Base-by-base conservation (phyloP, 306 rosid species). In the Pterocarpus santalinus region DNA sequence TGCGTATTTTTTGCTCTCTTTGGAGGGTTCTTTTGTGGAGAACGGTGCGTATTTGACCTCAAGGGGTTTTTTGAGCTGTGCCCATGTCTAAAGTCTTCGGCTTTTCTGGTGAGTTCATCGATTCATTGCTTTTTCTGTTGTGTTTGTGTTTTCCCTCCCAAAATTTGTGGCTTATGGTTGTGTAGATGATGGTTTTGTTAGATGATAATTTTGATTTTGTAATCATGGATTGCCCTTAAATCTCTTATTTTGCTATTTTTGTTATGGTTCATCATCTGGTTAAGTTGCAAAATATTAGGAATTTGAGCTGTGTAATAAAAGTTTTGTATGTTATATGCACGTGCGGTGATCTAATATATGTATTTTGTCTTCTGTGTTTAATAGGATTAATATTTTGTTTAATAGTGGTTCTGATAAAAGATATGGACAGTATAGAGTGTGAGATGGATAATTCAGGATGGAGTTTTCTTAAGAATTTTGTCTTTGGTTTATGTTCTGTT, bases 51-150 rank as follows among this genome's bases (percentile, higher is more conserved):
- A 80, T 84, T 89, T 86, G 60, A 47, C 83, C 89, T 73, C 90
- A 76, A 70, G 77, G 70, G 93, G 84, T 71, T 87, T 84, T 80
- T 86, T 81, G 78, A 88, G 84, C 87, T 77, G 63, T 57, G 62
- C 82, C 83, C 89, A 96, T 96, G 99, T 96, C 98, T 33, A 83
- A 92, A 85, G 86, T 96, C 88, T 82, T 92, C 41, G 89, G 89
- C 66, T 96, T 88, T 83, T 68, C 92, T 39, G 99, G 98, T 96
- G 28, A 80, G 92, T 69, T 62, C 4, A 17, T 43, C 43, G 10
- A 62, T 84, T 76, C 17, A 10, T 53, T 5, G 51, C 28, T 56
- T 62, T 78, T 22, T 11, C 3, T 41, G 65, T 11, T 76, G 66
- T 85, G 6, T 8, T 6, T 62, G 30, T 60, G 43, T 46, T 62